Base-by-base conservation (phyloP, 805 yeast species). In the Cyberlindnera americana region DNA sequence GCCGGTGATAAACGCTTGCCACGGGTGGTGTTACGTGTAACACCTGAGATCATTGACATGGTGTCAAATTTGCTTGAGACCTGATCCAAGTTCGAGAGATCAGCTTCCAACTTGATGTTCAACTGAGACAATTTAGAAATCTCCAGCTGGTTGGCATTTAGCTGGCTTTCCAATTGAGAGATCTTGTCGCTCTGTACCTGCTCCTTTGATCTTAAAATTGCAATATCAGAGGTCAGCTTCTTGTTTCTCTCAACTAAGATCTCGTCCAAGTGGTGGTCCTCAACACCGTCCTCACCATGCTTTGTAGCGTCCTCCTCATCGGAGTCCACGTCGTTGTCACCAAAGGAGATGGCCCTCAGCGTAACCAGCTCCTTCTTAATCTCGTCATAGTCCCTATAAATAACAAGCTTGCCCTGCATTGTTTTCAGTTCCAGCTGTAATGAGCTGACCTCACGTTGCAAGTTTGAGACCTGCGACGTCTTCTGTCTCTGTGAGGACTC, bases 301-400 rank as follows among this genome's bases (percentile, higher is more conserved):
- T 56, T 62, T 17, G 50, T 53, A 9, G 53, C 46, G n/a, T 48
- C 51, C 13, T 41, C 59, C 9, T 44, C 57, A 11, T 53, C 56
- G 10, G 48, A 44, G 15, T 48, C 61, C 6, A 52, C 60, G 9
- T 54, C 64, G 21, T 52, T 62, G 13, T 63, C 66, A 48, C 90
- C 90, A 62, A 88, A 83, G 52, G 85, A 87, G 27, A 88, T 81
- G 47, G 81, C 80, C 56, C 83, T 78, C 44, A 89, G 59, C 19
- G 88, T 74, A 15, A 72, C 74, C 48, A 90, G 66, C 53, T 90
- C 96, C 35, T 77, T 74, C 57, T 87, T 88, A 34, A 89, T 58
- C 46, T 86, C 89, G 37, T 84, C 89, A 60, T 90, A 89, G 56
- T 89, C 96, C 3, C 71, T 63, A 37, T 78, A 75, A 23, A 66